phyloP scores from a whole-genome alignment of 2,329 filamentous ascomycete species.

The Trichoderma sp. region DNA sequence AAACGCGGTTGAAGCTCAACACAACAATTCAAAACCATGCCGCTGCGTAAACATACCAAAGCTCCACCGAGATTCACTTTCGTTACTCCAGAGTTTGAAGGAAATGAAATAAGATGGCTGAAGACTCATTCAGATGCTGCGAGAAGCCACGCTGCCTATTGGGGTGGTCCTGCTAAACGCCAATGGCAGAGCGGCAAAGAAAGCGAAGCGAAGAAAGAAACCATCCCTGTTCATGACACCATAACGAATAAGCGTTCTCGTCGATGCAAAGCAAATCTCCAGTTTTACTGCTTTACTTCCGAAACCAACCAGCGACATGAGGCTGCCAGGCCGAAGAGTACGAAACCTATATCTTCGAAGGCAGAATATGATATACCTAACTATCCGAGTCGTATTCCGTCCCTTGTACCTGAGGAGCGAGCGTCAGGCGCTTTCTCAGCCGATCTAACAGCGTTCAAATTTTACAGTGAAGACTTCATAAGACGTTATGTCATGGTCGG shows the following conservation, averaged over 20 bases:
- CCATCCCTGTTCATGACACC: neutral
- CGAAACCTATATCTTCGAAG: neutral
- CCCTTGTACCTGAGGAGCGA: neutral
- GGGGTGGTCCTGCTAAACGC: conserved; percentile 15
- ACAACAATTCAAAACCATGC: neutral
- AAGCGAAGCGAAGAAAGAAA: neutral
- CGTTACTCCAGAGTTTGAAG: conserved; percentile 10
- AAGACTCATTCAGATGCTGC: conserved; percentile 17
- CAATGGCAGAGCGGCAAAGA: conserved; percentile 9
- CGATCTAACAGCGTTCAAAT: neutral
- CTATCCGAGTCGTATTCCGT: neutral
- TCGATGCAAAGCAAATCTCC: neutral
- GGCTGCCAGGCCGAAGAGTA: neutral
- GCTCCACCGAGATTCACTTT: conserved; percentile 10
- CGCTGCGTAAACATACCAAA: conserved; percentile 6
- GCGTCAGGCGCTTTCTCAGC: neutral
- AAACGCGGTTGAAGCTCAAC: neutral
- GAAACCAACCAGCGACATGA: neutral
- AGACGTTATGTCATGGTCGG: conserved; percentile 2
- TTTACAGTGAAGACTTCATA: conserved; percentile 4
- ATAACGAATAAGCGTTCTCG: neutral
- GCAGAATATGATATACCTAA: neutral
- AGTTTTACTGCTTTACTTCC: neutral
- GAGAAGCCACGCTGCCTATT: conserved; percentile 13
- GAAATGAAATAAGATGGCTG: conserved; percentile 14